Percentiles rank a stretch among this genome's conserved stretches.
Evolutionary conservation across 2,329 filamentous ascomycete genomes (phyloP).

Genomic region (Aspergillus fumigatiaffinis): DNA sequence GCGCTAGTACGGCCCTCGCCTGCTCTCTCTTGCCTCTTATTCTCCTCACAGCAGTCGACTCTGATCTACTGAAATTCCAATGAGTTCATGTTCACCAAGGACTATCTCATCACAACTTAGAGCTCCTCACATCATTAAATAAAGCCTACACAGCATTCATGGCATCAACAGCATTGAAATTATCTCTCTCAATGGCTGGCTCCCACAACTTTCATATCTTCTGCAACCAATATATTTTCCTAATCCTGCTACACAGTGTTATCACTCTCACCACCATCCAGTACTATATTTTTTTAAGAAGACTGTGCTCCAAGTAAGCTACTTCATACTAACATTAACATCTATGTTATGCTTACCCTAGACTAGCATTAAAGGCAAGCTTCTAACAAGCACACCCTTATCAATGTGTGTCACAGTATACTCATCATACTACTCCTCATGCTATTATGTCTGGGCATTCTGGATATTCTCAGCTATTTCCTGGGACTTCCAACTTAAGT

Average conservation of each 20-base stretch:
- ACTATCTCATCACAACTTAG: too few species aligned
- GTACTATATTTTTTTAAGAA: background rate
- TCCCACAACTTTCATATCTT: too few species aligned
- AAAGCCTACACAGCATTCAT: background rate
- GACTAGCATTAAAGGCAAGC: background rate
- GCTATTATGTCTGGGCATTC: background rate
- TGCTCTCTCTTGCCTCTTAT: too few species aligned
- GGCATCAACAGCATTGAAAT: too few species aligned
- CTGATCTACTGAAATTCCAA: too few species aligned
- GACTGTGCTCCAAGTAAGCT: background rate
- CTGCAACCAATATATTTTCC: background rate
- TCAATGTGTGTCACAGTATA: background rate
- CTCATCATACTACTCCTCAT: background rate
- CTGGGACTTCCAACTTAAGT: background rate
- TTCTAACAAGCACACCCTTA: background rate
- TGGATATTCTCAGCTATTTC: background rate
- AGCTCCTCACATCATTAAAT: too few species aligned
- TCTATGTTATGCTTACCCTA: background rate
- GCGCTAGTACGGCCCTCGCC: too few species aligned
- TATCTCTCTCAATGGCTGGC: background rate
- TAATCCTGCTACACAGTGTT: background rate
- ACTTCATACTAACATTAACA: background rate
- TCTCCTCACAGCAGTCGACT: too few species aligned
- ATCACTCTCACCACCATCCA: background rate
- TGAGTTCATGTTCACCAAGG: too few species aligned